These are phyloP conservation scores for Boletellus dicymbophilus DNA, from an alignment of 1,284 basidiomycete genomes.

Conservation along the genomic window DNA sequence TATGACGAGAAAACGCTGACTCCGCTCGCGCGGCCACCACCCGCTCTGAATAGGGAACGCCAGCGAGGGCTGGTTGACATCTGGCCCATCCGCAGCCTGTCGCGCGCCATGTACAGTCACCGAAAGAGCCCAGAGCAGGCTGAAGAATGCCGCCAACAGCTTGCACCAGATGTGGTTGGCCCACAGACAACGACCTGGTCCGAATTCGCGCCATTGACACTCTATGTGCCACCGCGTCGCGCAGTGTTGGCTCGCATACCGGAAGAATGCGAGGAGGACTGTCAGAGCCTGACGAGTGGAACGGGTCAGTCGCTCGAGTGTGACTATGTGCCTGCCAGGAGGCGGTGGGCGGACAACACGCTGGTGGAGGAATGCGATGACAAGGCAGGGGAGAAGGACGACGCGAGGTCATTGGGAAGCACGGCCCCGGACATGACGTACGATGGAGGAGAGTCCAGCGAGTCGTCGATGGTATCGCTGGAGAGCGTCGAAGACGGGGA, in stretches of 20 bases:
- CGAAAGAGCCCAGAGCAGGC: constrained; percentile 6
- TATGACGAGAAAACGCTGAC: constrained; percentile 16
- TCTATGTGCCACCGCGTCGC: constrained; percentile 23
- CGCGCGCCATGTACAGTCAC: constrained; percentile 13
- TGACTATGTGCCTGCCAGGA: too few species aligned
- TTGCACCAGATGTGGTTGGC: not conserved
- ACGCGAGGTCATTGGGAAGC: constrained; percentile 24
- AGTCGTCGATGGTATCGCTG: constrained; percentile 25
- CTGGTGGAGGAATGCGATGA: not conserved
- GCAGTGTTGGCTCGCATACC: constrained; percentile 28
- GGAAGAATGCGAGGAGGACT: constrained; percentile 30
- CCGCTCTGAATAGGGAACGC: constrained; percentile 13
- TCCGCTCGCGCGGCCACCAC: constrained; percentile 17
- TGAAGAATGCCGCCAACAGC: not conserved
- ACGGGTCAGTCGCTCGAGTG: constrained; percentile 8
- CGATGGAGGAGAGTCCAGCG: constrained; percentile 25
- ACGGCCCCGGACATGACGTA: constrained; percentile 28
- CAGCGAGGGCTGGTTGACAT: constrained; percentile 15
- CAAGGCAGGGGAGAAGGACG: constrained; percentile 9
- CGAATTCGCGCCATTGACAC: constrained; percentile 24
- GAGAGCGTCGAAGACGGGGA: constrained; percentile 20
- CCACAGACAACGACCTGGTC: constrained; percentile 35
- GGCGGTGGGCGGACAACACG: not conserved
- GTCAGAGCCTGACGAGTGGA: constrained; percentile 19
- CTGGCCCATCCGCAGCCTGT: constrained; percentile 27